Base-by-base conservation (phyloP, 2,329 filamentous ascomycete genomes). In the Fusarium sulawesiense region DNA sequence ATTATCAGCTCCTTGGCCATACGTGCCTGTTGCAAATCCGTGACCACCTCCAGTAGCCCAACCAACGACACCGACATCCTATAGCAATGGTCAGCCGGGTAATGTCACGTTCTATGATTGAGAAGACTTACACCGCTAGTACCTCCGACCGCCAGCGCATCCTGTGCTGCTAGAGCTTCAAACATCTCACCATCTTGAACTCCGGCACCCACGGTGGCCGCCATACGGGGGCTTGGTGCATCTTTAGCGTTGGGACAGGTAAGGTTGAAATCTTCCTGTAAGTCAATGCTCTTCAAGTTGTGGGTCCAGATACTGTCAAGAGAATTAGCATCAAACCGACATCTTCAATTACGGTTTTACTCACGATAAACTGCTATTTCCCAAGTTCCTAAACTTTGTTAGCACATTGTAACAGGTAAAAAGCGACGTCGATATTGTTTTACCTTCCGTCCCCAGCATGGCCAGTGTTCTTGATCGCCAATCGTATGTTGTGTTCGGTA, bases 1-100 rank as follows among this genome's bases (percentile, higher is more conserved):
- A 8, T 54, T 54, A 6, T 60, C 49, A 9, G 57, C 57, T 5
- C 57, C 57, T 8, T 47, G 44, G 16, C 49, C 57, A n/a, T 47
- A 60, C 1, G 6, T 16, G 23, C 49, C 42, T 5, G 57, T 60
- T 6, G 27, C 25, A 6, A 7, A 54, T 3, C 57, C 42, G 13
- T 60, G 49, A 4, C 50, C 50, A 18, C 50, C 50, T 5, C 50
- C 50, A 6, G 50, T 54, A 4, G 50, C n/a, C 50, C 50, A 54
- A 4, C 50, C 50, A 13, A 23, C 40, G 1, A 54, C 50, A 12
- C 50, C 50, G 4, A 54, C 50, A 18, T 54, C 50, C 50, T 54
- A 32, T n/a, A 44, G 5, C 14, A 4, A n/a, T 11, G 3, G 14
- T 32, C 14, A 54, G 37, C 4, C 1, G 7, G 2, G 2, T 5